A percentile compares a stretch with the other conserved stretches of the same genome.
Evolutionary conservation across 768 basidiomycete species (phyloP).

Genomic region (Gymnopilus dilepis): DNA sequence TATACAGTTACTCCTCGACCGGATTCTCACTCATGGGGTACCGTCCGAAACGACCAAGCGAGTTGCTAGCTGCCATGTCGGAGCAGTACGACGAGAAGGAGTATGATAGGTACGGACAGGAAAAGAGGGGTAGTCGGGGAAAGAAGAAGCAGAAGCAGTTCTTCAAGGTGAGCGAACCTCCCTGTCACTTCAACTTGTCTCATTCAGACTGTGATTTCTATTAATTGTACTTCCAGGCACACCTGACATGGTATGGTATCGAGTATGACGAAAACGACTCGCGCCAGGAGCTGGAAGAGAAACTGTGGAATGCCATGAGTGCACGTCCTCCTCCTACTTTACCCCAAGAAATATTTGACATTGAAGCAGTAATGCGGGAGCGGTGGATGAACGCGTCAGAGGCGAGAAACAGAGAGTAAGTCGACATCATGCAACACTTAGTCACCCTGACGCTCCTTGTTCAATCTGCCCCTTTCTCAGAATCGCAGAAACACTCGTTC

Average conservation of each 20-base stretch:
- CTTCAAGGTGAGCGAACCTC: neutral
- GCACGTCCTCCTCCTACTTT: neutral
- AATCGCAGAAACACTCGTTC: neutral
- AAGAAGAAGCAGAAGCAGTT: slow-evolving; percentile 5
- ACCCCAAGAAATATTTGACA: neutral
- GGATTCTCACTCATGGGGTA: neutral
- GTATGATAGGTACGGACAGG: neutral
- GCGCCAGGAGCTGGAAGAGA: neutral
- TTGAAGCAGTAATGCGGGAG: neutral
- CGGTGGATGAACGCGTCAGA: neutral
- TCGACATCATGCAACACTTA: too few relatives aligned
- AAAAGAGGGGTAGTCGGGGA: neutral
- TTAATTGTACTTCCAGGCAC: neutral
- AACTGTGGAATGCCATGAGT: neutral
- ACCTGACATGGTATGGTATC: slow-evolving; percentile 10
- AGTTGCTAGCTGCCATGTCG: neutral
- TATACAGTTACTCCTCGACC: neutral
- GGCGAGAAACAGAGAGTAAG: neutral
- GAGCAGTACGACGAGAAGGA: slow-evolving; percentile 7
- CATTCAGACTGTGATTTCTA: neutral
- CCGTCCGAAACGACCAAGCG: slow-evolving; percentile 1
- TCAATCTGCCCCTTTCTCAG: neutral
- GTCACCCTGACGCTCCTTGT: too few relatives aligned
- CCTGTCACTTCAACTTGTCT: neutral
- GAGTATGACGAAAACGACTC: neutral